Evolutionary conservation across 306 rosid species (phyloP).

Genomic region (Astragalus glycyphyllos): DNA sequence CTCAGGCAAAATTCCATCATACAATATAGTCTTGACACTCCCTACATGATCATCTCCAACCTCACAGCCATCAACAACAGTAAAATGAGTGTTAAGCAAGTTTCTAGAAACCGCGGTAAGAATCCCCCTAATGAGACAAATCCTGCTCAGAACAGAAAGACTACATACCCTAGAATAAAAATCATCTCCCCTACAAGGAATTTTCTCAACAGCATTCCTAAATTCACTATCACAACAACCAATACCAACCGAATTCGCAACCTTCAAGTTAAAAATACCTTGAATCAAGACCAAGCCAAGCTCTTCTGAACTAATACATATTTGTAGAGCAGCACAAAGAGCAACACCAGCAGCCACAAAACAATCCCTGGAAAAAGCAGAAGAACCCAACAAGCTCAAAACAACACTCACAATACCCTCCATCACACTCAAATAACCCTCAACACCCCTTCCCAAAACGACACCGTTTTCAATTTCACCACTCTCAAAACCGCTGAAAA

Average conservation of each 20-base stretch:
- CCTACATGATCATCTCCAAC: constrained; percentile 33
- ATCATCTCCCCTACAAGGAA: constrained; percentile 70
- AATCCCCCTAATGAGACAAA: constrained; percentile 89
- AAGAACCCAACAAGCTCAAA: constrained; percentile 67
- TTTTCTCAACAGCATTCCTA: constrained; percentile 50
- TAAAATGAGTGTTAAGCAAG: constrained; percentile 70
- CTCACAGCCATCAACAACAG: constrained; percentile 41
- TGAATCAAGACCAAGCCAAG: constrained; percentile 72
- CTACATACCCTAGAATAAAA: constrained; percentile 53
- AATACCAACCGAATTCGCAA: constrained; percentile 33
- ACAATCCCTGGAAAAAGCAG: constrained; percentile 82
- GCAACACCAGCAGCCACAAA: constrained; percentile 95
- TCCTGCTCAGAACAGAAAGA: constrained; percentile 74
- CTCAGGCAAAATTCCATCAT: constrained; percentile 94
- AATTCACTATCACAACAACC: constrained; percentile 42
- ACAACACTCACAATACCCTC: constrained; percentile 58
- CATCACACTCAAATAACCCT: constrained; percentile 51
- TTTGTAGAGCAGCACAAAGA: constrained; percentile 81
- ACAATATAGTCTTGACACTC: constrained; percentile 65
- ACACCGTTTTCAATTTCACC: constrained; percentile 9
- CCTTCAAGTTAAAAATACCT: constrained; percentile 61
- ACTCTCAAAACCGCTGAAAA: constrained; percentile 28
- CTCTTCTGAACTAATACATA: constrained; percentile 62
- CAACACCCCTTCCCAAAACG: constrained; percentile 7
- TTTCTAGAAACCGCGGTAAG: constrained; percentile 85